Conservation (phyloP, 352 stramenopile genomes). For the Peronospora destructor region DNA sequence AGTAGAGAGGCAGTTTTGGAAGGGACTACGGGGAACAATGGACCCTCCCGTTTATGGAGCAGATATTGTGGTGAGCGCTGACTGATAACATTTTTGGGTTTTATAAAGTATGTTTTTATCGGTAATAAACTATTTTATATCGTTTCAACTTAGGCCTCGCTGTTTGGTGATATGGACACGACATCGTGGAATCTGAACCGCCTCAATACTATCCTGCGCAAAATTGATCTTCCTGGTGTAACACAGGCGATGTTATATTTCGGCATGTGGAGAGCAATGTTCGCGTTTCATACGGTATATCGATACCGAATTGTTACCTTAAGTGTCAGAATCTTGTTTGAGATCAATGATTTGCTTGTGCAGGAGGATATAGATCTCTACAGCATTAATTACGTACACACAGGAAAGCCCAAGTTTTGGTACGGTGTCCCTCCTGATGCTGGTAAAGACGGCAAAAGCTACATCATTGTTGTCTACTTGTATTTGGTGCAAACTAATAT, state of each 20-base stretch:
- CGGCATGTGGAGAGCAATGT: slow-evolving; percentile 91
- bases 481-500: slow-evolving; percentile 1
- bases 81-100: background rate
- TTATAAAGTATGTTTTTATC: background rate
- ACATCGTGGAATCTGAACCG: slow-evolving; percentile 85
- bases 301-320: background rate
- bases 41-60: slow-evolving; percentile 86
- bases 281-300: slow-evolving; percentile 86
- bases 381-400: slow-evolving; percentile 92
- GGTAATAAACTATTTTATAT: background rate
- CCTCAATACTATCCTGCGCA: slow-evolving; percentile 81
- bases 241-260: slow-evolving; percentile 91
- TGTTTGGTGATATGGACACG: slow-evolving; percentile 71
- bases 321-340: background rate
- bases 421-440: slow-evolving; percentile 80
- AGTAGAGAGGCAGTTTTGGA: slow-evolving; percentile 86
- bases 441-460: slow-evolving; percentile 24
- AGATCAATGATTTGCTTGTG: background rate
- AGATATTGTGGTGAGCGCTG: slow-evolving; percentile 70
- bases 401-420: slow-evolving; percentile 90
- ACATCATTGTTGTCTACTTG: background rate
- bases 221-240: slow-evolving; percentile 79
- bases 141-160: slow-evolving; percentile 38
- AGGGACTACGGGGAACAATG: slow-evolving; percentile 75
- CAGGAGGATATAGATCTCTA: slow-evolving; percentile 92